Conservation (phyloP, 108 stramenopile species). For the Licmophora abbreviata region DNA sequence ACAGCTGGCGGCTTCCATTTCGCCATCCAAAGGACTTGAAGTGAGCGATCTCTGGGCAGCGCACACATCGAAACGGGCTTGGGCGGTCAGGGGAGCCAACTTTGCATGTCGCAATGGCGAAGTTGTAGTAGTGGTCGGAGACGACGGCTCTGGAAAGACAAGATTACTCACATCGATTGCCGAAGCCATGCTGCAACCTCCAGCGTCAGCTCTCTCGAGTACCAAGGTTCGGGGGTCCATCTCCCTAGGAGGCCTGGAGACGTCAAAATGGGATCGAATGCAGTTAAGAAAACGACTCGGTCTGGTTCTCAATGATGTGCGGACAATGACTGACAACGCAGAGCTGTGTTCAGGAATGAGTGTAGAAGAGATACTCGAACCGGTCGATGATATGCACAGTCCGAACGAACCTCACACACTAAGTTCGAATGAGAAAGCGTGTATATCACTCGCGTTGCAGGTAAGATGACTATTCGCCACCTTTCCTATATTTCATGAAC, state of each 20-base stretch:
- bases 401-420: slow-evolving; percentile 8
- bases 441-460: slow-evolving; percentile 59
- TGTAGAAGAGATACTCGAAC: slow-evolving; percentile 81
- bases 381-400: slow-evolving; percentile 22
- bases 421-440: slow-evolving; percentile 41
- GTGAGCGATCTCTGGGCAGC: slow-evolving; percentile 83
- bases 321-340: slow-evolving; percentile 54
- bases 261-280: slow-evolving; percentile 62
- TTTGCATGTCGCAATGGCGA: slow-evolving; percentile 64
- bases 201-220: slow-evolving; percentile 48
- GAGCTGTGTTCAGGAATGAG: slow-evolving; percentile 51
- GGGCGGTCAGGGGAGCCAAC: slow-evolving; percentile 79
- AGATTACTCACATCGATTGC: slow-evolving; percentile 70
- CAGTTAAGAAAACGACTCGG: slow-evolving; percentile 64
- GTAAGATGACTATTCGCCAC: slow-evolving; percentile 17
- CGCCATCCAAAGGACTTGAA: slow-evolving; percentile 52
- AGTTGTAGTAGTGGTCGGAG: slow-evolving; percentile 63
- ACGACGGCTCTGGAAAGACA: slow-evolving; percentile 69
- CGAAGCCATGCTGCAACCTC: slow-evolving; percentile 57
- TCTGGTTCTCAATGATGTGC: slow-evolving; percentile 66
- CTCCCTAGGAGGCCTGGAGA: slow-evolving; percentile 57
- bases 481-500: background rate
- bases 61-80: slow-evolving; percentile 59
- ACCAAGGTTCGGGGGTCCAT: slow-evolving; percentile 63
- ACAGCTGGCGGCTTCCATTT: slow-evolving; percentile 45